Evolutionary conservation across 176 grass and related monocot genomes (phyloP).

Genomic region (Coix lacrymajobi): DNA sequence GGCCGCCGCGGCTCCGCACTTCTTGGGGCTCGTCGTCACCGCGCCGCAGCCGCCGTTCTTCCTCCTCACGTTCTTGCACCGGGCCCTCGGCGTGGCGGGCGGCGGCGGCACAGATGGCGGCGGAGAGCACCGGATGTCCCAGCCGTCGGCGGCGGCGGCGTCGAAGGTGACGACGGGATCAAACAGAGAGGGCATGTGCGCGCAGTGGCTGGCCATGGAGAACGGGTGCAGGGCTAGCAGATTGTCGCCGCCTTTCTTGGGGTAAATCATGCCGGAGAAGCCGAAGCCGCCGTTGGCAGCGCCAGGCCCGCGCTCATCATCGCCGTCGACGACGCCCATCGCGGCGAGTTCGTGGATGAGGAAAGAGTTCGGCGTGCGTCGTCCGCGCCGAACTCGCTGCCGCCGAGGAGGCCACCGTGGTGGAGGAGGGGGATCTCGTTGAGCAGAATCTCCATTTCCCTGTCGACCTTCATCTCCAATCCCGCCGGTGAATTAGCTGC

Average conservation of each 20-base stretch:
- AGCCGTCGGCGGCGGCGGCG: background rate
- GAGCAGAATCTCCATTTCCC: conserved; percentile 81
- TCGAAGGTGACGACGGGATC: conserved; percentile 24
- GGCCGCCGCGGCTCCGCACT: background rate
- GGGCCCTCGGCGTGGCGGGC: background rate
- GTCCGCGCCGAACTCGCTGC: background rate
- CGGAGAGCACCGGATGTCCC: conserved; percentile 1
- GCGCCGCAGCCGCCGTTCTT: conserved; percentile 10
- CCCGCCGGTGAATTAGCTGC: background rate
- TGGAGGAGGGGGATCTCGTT: conserved; percentile 58
- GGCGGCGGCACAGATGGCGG: background rate
- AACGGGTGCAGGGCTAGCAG: conserved; percentile 18
- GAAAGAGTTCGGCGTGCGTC: conserved; percentile 9
- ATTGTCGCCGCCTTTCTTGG: background rate
- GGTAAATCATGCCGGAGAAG: background rate
- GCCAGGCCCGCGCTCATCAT: conserved; percentile 2
- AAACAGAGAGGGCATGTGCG: background rate
- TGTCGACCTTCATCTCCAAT: conserved; percentile 44
- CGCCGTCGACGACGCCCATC: conserved; percentile 34
- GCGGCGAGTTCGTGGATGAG: conserved; percentile 32
- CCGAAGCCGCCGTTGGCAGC: background rate
- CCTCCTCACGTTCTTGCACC: conserved; percentile 26
- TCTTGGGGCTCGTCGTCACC: conserved; percentile 23
- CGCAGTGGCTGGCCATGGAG: background rate
- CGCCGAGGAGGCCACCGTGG: conserved; percentile 24